Conservation (phyloP, 345 rosid species). For the Citrus trifoliata region DNA sequence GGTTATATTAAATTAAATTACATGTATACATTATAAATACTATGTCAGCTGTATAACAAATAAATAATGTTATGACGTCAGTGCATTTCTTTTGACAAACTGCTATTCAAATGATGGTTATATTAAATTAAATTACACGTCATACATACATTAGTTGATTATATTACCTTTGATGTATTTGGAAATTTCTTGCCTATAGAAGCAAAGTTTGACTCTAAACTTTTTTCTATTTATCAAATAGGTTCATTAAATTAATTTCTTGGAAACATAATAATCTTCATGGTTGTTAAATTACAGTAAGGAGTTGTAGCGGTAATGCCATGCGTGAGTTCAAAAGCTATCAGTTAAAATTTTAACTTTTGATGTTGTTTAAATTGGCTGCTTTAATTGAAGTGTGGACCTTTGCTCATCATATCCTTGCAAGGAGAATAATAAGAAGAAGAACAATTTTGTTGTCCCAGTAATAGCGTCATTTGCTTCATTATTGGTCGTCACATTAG, state of each 20-base stretch:
- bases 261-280: not conserved
- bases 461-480: slow-evolving; percentile 14
- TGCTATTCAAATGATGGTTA: rapidly evolving
- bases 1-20: no score
- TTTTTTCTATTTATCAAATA: no score
- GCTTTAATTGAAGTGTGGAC: slow-evolving; percentile 12
- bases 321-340: not conserved
- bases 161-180: rapidly evolving
- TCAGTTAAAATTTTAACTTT: not conserved
- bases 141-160: no score
- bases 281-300: not conserved
- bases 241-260: no score
- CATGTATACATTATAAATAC: no score
- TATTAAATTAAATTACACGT: no score
- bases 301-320: not conserved
- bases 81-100: rapidly evolving
- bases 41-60: no score
- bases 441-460: slow-evolving; percentile 9
- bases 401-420: slow-evolving; percentile 23
- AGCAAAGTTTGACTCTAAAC: no score
- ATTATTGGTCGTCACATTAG: not conserved
- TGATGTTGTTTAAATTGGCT: not conserved
- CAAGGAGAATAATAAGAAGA: slow-evolving; percentile 5
- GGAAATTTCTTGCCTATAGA: no score
- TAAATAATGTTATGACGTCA: rapidly evolving